Base-by-base conservation (phyloP, 176 grass and related monocot genomes). In the Phoenix roebelenii region DNA sequence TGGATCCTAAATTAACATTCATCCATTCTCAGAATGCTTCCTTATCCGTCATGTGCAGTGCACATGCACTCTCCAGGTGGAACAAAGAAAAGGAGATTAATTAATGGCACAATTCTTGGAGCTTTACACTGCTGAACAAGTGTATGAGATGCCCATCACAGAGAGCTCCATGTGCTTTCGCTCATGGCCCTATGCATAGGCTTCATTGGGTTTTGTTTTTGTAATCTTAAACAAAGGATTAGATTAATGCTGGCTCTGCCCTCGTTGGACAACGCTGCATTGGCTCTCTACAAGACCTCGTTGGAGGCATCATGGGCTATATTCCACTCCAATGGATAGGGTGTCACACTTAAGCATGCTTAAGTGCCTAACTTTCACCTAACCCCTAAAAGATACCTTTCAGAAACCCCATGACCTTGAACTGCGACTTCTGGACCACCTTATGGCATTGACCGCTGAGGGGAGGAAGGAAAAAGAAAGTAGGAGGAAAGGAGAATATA, bases 351-450 rank as follows among this genome's bases (percentile, higher is more conserved):
- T 7, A 7, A 55, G 54, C 54, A 55, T 19, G 54, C 54, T 22
- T 22, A 55, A 55, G 22, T 2, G 18, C 54, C 54, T 56, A 56
- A 56, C 54, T 23, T 60, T 39, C 17, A 60, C 25, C 58, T 60
- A 29, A 60, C n/a, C 58, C 30, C 28, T 26, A 60, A 60, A 60
- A 60, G 28, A 60, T 39, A 32, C 28, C 16, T 60, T 60, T 56
- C 54, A 39, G 25, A 26, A 17, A 59, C 25, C 58, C 15, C 28
- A 26, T 29, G 16, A n/a, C 15, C 15, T 28, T 30, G 25, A 60
- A n/a, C 6, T 44, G 35, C 3, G 35, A 44, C 35, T 44, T 44
- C 7, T 44, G 7, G 35, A 44, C 35, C 35, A 44, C 35, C 5
- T 44, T 44, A 44, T 9, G 3, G 9, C 7, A 44, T 44, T 9